These are phyloP conservation scores for Posidonia oceanica DNA, from an alignment of 116 monocot species.

Conservation along the genomic window DNA sequence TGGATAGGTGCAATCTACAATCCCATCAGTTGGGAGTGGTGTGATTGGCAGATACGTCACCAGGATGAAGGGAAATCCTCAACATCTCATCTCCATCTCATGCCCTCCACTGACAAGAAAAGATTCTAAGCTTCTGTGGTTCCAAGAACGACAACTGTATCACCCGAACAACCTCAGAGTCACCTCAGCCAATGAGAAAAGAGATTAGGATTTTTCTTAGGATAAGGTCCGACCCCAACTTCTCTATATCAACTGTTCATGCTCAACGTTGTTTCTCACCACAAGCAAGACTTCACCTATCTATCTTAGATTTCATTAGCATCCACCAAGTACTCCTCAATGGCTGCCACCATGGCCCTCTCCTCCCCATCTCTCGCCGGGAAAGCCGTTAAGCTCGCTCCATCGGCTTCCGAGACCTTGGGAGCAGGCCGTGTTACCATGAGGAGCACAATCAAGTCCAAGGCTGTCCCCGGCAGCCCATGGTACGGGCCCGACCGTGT, in stretches of 20 bases:
- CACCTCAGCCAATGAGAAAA: constrained; percentile 1
- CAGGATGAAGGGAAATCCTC: not conserved
- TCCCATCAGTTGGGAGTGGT: not conserved
- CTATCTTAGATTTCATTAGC: not conserved
- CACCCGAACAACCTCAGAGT: not conserved
- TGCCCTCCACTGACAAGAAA: not conserved
- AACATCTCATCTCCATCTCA: not conserved
- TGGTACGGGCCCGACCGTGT: too few species aligned
- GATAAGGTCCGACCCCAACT: not conserved
- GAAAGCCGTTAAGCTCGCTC: constrained; percentile 20
- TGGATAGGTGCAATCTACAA: not conserved
- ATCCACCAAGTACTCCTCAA: not conserved
- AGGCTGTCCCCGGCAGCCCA: too few species aligned
- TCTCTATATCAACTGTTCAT: not conserved
- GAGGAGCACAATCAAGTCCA: too few species aligned
- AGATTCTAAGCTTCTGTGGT: not conserved
- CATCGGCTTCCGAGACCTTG: too few species aligned
- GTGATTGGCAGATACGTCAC: not conserved
- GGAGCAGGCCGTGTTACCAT: too few species aligned
- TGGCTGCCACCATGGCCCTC: constrained; percentile 22
- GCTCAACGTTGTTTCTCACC: not conserved
- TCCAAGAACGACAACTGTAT: too few species aligned
- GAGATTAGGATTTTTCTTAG: not conserved
- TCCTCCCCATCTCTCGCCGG: constrained; percentile 33
- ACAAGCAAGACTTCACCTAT: not conserved